Conservation (phyloP, 352 stramenopile genomes). For the Pythium rishiriense region DNA sequence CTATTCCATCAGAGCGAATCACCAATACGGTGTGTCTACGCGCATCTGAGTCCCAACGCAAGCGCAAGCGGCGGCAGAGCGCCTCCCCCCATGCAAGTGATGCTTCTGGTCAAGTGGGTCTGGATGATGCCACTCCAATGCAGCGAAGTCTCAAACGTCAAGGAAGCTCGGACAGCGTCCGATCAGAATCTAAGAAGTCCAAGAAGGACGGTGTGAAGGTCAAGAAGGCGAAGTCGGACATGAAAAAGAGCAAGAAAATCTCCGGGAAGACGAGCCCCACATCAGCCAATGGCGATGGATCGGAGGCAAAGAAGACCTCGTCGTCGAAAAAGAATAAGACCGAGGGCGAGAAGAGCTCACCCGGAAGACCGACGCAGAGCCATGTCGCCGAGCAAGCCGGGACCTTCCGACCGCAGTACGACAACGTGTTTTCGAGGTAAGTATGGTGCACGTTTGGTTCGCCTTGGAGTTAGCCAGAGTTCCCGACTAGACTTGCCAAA, state of each 20-base stretch:
- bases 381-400: background rate
- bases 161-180: slow-evolving; percentile 21
- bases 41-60: slow-evolving; percentile 42
- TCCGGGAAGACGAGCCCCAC: slow-evolving; percentile 25
- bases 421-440: slow-evolving; percentile 68
- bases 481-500: background rate
- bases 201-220: slow-evolving; percentile 42
- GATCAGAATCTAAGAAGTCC: slow-evolving; percentile 39
- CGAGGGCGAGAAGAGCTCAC: slow-evolving; percentile 11
- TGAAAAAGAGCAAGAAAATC: slow-evolving; percentile 45
- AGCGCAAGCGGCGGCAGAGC: slow-evolving; percentile 46
- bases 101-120: background rate
- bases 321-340: slow-evolving; percentile 19
- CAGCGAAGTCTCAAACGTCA: slow-evolving; percentile 19
- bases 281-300: background rate
- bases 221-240: slow-evolving; percentile 34
- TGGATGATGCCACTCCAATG: slow-evolving; percentile 1
- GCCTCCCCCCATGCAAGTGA: slow-evolving; percentile 12
- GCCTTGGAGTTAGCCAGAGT: background rate
- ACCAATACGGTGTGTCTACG: slow-evolving; percentile 47
- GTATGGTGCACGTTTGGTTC: background rate
- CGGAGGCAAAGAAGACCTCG: slow-evolving; percentile 14
- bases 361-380: background rate
- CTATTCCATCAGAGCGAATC: slow-evolving; percentile 52
- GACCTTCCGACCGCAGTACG: slow-evolving; percentile 57